Evolutionary conservation across 208 protist genomes (phyloP).

Genomic region (Spongospora subterranea): DNA sequence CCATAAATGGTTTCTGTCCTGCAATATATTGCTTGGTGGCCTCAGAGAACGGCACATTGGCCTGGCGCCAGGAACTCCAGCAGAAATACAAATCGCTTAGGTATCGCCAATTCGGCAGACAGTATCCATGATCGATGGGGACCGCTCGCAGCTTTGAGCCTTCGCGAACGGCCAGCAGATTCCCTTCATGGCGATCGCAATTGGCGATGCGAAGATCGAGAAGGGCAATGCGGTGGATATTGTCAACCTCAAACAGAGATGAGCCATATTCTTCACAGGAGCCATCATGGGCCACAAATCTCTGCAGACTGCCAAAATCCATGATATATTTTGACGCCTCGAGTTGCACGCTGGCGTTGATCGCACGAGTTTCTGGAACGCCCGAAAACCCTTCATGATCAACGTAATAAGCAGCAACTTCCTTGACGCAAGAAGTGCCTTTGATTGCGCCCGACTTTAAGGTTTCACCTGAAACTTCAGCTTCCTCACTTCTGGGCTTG

Average conservation of each 20-base stretch:
- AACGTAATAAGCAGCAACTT: neutral
- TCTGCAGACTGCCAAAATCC: slow-evolving; percentile 49
- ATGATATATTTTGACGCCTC: neutral
- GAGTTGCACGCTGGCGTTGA: neutral
- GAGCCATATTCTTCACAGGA: slow-evolving; percentile 41
- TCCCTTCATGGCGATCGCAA: slow-evolving; percentile 41
- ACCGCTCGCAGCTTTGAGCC: neutral
- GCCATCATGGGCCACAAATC: slow-evolving; percentile 18
- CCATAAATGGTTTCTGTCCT: neutral
- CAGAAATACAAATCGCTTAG: slow-evolving; percentile 41
- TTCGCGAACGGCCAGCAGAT: neutral
- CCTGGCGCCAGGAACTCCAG: slow-evolving; percentile 29
- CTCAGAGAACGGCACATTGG: slow-evolving; percentile 3
- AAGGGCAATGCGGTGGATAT: slow-evolving; percentile 28
- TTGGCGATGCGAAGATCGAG: slow-evolving; percentile 46
- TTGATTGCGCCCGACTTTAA: neutral
- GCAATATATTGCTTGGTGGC: neutral
- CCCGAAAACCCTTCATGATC: slow-evolving; percentile 44
- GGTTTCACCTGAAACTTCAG: neutral
- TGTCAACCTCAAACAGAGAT: slow-evolving; percentile 45
- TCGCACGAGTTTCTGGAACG: neutral
- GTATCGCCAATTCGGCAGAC: slow-evolving; percentile 42
- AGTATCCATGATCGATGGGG: slow-evolving; percentile 43
- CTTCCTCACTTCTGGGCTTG: slow-evolving; percentile 42
- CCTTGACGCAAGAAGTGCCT: neutral